Base-by-base conservation (phyloP, 306 rosid genomes). In the Astragalus glycyphyllos region DNA sequence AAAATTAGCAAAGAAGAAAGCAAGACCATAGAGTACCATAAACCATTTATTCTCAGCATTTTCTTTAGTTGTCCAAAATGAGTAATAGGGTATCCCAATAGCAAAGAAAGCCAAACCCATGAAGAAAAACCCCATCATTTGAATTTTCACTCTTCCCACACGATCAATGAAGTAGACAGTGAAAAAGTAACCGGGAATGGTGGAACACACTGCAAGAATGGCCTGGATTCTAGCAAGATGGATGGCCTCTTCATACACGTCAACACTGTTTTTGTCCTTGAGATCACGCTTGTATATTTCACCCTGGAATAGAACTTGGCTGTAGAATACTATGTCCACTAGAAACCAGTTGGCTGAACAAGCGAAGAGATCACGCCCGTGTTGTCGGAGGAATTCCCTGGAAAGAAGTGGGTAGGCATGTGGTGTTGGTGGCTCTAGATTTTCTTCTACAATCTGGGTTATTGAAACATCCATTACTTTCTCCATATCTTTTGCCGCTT, bases 151-250 rank as follows among this genome's bases (percentile, higher is more conserved):
- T 67, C 97, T 75, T 7, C 97, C 97, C 4, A 87, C 32, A 0
- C 90, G 85, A 12, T 90, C 97, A 42, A 90, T 90, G 81, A 81
- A 90, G 42, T 71, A 86, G 4, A 90, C 83, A 0, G 91, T 68
- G 84, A 86, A 80, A 83, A 84, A 91, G 73, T 91, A 91, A 17
- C 97, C 96, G 1, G 96, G 97, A 44, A 91, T 86, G 2, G 96
- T 83, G 45, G 92, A 85, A 61, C 88, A 82, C 1, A 35, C 45
- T 0, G 96, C 85, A 2, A 91, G 20, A 11, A 85, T 83, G 9
- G 92, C 89, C 75, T 91, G 96, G 45, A 88, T 58, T 62, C 26
- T 64, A 5, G 97, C 92, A 0, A 78, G 42, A 1, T 80, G 4
- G 15, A 48, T 26, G 42, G 85, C 88, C 3, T 86, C 84, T 2